These are phyloP conservation scores for Agastache rugosa DNA, from an alignment of 257 asterid genomes.

Conservation along the genomic window DNA sequence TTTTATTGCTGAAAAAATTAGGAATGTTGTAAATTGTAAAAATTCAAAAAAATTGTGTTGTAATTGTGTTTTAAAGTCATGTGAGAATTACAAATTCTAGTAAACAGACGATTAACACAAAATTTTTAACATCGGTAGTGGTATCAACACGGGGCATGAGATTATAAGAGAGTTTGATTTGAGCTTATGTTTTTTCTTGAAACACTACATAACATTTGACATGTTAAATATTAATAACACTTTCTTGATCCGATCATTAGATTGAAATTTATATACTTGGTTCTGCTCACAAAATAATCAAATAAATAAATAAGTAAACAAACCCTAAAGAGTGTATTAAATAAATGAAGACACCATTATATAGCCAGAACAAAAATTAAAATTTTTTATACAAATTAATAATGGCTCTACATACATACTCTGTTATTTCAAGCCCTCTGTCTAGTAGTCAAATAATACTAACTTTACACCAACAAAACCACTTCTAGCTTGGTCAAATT, in stretches of 20 bases:
- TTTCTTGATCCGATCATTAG: background rate
- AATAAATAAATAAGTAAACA: background rate
- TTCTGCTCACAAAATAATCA: background rate
- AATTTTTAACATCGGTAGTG: background rate
- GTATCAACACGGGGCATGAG: background rate
- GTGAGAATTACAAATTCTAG: too few species aligned
- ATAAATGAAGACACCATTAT: background rate
- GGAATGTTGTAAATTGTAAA: too few species aligned
- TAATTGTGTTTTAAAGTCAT: too few species aligned
- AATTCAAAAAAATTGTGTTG: too few species aligned
- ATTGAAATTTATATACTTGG: background rate
- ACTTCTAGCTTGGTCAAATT: conserved; percentile 15
- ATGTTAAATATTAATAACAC: too few species aligned
- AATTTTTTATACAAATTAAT: conserved; percentile 12
- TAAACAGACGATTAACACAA: too few species aligned
- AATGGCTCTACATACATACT: conserved; percentile 24
- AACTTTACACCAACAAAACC: conserved; percentile 35
- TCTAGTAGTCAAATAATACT: conserved; percentile 27
- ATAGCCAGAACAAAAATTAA: background rate
- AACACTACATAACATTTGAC: background rate
- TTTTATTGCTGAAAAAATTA: too few species aligned
- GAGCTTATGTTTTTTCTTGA: background rate
- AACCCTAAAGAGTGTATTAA: background rate
- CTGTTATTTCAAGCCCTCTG: conserved; percentile 18
- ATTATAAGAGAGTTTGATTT: background rate